Evolutionary conservation across 1,284 basidiomycete genomes (phyloP), one percentile per base, ranked within the genome.

Genomic region (Ganoderma lingzhi): DNA sequence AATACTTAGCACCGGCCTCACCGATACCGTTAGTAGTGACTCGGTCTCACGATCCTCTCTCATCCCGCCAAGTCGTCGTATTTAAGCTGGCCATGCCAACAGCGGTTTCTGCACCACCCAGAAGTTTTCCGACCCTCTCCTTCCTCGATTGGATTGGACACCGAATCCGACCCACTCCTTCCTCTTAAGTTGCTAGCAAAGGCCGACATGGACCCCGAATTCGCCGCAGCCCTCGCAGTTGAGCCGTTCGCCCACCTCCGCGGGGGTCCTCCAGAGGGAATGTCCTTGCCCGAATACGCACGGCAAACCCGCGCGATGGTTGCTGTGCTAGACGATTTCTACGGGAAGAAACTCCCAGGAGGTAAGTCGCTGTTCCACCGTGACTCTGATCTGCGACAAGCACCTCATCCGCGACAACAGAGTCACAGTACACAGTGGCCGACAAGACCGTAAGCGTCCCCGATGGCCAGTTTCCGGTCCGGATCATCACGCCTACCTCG

Each of bases 391-490:
- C 28, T 4, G 5, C 32, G 30, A n/a, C 10, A 28, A 28, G 48
- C 23, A 5, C n/a, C 53, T 56, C 53, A 19, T 56, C 14, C 6
- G 2, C 23, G 0, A 14, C 48, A 37, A 35, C 35, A 62, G 48
- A 45, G 12, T 59, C 61, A n/a, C 17, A 44, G 39, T 59, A 62
- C 39, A 55, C 28, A 5, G 65, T 62, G 8, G 35, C 15, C 4
- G 61, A 63, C n/a, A 63, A 28, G 53, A 37, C 17, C 6, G 32
- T 68, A 9, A 14, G 41, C 14, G 62, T 64, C 4, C 37, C 63
- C 10, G 62, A 28, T 35, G 62, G 67, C 15, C 58, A 64, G 63
- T 64, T 64, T 12, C 28, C 58, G 5, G 44, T 68, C 14, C 63
- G 67, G 15, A n/a, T 63, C 17, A 17, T 62, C 8, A 48, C 58